These are phyloP conservation scores for Cephaloascus albidus DNA, from an alignment of 805 yeast species.

Conservation along the genomic window DNA sequence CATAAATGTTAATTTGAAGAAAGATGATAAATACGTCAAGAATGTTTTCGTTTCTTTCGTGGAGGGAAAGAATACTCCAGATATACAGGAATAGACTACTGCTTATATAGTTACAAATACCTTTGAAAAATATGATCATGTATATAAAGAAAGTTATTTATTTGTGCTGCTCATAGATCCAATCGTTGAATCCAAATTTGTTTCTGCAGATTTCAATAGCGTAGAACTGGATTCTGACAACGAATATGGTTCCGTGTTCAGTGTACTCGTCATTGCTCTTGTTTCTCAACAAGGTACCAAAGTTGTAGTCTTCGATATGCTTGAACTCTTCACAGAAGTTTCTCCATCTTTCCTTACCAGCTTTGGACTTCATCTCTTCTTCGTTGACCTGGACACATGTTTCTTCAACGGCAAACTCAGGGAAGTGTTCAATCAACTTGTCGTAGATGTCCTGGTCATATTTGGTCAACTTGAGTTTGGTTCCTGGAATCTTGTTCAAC, in stretches of 20 bases:
- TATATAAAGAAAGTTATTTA: neutral
- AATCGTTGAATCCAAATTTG: constrained; percentile 82
- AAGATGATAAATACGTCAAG: constrained; percentile 31
- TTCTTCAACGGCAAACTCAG: constrained; percentile 68
- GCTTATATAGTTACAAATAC: no score
- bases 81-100: no score
- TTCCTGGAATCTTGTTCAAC: constrained; percentile 66
- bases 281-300: constrained; percentile 87
- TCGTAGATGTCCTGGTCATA: constrained; percentile 64
- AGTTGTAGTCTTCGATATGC: constrained; percentile 80
- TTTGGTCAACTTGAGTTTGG: constrained; percentile 63
- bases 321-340: constrained; percentile 75
- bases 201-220: constrained; percentile 94
- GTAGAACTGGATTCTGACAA: constrained; percentile 87
- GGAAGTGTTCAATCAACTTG: constrained; percentile 61
- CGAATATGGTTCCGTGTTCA: constrained; percentile 80
- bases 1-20: constrained; percentile 19
- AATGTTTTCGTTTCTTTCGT: constrained; percentile 30
- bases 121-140: neutral
- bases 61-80: constrained; percentile 16
- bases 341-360: constrained; percentile 90
- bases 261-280: constrained; percentile 65
- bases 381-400: constrained; percentile 55
- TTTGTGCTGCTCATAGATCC: constrained; percentile 38
- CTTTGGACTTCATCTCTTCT: constrained; percentile 69